Evolutionary conservation across 768 basidiomycete genomes (phyloP).

Genomic region (Candolleomyces eurysporus): DNA sequence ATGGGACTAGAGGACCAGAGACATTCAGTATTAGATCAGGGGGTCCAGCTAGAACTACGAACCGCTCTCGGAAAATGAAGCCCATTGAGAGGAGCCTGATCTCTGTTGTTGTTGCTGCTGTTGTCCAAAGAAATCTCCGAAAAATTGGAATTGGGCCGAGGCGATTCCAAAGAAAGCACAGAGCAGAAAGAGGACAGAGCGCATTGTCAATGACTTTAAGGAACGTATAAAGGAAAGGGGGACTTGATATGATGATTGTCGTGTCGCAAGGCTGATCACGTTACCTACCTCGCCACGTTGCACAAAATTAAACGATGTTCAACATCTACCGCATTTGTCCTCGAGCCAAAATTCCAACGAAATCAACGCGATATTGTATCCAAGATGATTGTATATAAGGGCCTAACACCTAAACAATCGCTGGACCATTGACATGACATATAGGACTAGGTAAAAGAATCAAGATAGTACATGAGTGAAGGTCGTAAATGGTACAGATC

Average conservation of each 20-base stretch:
- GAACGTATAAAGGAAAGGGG: neutral
- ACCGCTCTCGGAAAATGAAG: conserved; percentile 65
- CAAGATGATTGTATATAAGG: neutral
- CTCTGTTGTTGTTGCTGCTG: conserved; percentile 61
- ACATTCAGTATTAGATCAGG: neutral
- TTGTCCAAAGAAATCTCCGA: conserved; percentile 73
- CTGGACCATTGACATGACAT: too few species aligned
- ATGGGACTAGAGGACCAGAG: conserved; percentile 48
- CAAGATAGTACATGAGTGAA: conserved; percentile 6
- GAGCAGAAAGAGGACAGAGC: conserved; percentile 21
- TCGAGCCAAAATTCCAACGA: neutral
- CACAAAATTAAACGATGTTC: neutral
- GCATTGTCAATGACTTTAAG: neutral
- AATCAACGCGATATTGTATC: neutral
- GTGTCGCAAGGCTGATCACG: neutral
- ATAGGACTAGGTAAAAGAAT: neutral
- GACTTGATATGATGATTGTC: neutral
- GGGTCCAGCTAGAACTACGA: conserved; percentile 12
- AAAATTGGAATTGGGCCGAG: conserved; percentile 75
- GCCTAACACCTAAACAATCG: too few species aligned
- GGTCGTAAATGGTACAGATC: conserved; percentile 7
- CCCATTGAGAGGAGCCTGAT: conserved; percentile 59
- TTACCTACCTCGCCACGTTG: neutral
- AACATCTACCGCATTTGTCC: neutral
- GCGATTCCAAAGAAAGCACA: conserved; percentile 36